A percentile compares a stretch with the other conserved stretches of the same genome.
These are phyloP conservation scores for Candida koratica DNA, from an alignment of 805 yeast species.

Conservation along the genomic window DNA sequence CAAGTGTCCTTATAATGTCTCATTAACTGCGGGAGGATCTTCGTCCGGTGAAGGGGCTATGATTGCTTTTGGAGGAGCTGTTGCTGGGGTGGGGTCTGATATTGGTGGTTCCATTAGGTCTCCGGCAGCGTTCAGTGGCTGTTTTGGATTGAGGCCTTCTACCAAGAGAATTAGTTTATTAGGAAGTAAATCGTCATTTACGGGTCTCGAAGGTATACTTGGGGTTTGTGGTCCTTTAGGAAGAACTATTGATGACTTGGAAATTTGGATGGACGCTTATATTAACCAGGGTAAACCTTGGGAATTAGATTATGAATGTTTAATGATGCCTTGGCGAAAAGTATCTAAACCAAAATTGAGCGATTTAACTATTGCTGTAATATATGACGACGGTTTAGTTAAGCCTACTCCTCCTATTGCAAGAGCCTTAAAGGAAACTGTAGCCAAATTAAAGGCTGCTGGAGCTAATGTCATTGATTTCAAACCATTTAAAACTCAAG, in stretches of 20 bases:
- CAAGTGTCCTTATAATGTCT: slow-evolving; percentile 34
- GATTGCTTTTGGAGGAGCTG: slow-evolving; percentile 38
- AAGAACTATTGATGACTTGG: slow-evolving; percentile 61
- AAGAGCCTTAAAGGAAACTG: slow-evolving; percentile 54
- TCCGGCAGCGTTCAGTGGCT: slow-evolving; percentile 42
- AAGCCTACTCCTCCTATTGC: slow-evolving; percentile 63
- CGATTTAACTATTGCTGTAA: slow-evolving; percentile 55
- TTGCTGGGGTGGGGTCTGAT: slow-evolving; percentile 40
- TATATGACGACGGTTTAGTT: slow-evolving; percentile 61
- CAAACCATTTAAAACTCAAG: slow-evolving; percentile 53
- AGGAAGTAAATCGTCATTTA: slow-evolving; percentile 50
- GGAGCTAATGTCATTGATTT: slow-evolving; percentile 56
- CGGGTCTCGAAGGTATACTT: slow-evolving; percentile 61
- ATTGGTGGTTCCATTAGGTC: slow-evolving; percentile 44
- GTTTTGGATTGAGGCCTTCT: slow-evolving; percentile 40
- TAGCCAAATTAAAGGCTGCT: slow-evolving; percentile 50
- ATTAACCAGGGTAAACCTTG: slow-evolving; percentile 64
- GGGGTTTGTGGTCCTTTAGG: slow-evolving; percentile 69
- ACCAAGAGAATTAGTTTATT: slow-evolving; percentile 29
- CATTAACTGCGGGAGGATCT: slow-evolving; percentile 42
- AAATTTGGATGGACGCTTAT: slow-evolving; percentile 62
- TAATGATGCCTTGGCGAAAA: slow-evolving; percentile 52
- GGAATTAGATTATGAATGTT: slow-evolving; percentile 43
- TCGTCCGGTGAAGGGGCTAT: slow-evolving; percentile 44
- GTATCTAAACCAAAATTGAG: slow-evolving; percentile 37